phyloP scores from a whole-genome alignment of 441 rosid species.

The Mallotus japonicus region DNA sequence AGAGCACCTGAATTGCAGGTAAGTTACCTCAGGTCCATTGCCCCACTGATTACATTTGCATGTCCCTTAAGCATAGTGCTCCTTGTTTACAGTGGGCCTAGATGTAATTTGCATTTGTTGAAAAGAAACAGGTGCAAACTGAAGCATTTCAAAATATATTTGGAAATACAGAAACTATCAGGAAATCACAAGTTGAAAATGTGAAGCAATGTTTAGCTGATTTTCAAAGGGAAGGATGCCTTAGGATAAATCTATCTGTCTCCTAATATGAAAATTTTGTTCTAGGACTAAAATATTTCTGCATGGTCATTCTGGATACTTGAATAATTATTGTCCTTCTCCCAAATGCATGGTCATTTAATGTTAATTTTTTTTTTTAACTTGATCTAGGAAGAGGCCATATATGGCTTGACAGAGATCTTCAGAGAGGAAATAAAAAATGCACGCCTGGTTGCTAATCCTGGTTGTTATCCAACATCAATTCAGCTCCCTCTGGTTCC shows the following conservation, averaged over 20 bases:
- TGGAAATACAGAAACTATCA: background rate
- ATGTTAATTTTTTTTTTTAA: background rate
- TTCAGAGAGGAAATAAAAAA: constrained; percentile 61
- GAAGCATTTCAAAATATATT: background rate
- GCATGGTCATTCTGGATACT: background rate
- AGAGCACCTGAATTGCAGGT: constrained; percentile 88
- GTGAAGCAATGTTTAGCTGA: background rate
- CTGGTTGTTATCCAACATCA: constrained; percentile 96
- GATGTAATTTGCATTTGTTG: background rate
- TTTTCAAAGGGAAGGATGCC: too few relatives aligned
- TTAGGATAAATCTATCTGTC: background rate
- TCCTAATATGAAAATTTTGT: background rate
- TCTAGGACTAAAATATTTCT: background rate
- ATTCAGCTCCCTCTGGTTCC: constrained; percentile 95
- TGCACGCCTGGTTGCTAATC: constrained; percentile 89
- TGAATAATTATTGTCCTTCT: constrained; percentile 3
- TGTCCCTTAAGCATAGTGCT: background rate
- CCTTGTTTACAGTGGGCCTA: background rate
- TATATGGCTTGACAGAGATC: constrained; percentile 94
- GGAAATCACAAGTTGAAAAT: background rate
- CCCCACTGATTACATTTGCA: too few relatives aligned
- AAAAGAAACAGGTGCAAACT: background rate
- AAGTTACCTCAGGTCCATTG: constrained; percentile 9
- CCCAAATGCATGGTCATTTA: background rate
- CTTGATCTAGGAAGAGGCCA: constrained; percentile 70